phyloP scores from a whole-genome alignment of 345 rosid genomes.

The Punica granatum region DNA sequence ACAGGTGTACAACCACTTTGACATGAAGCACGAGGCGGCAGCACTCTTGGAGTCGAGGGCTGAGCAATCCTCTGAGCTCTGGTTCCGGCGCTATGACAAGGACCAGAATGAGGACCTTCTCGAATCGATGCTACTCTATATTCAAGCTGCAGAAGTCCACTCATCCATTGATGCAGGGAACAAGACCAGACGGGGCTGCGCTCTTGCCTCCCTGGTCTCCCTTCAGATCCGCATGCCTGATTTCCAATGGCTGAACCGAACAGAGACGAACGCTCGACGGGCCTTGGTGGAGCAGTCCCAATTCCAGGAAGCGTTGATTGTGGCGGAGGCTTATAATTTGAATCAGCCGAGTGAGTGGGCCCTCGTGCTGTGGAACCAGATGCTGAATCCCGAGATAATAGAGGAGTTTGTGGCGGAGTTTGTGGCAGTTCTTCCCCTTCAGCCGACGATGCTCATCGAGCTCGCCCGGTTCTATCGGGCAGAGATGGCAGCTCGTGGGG shows the following conservation, averaged over 20 bases:
- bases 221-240: conserved; percentile 98
- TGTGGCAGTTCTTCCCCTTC: conserved; percentile 90
- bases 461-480: conserved; percentile 78
- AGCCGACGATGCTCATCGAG: conserved; percentile 76
- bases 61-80: conserved; percentile 54
- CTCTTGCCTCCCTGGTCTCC: conserved; percentile 88
- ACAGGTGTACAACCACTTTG: conserved; percentile 93
- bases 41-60: conserved; percentile 84
- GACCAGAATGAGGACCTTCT: conserved; percentile 94
- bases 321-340: conserved; percentile 94
- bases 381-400: conserved; percentile 81
- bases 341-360: conserved; percentile 98
- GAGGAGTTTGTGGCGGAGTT: conserved; percentile 93
- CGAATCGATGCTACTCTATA: conserved; percentile 85
- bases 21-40: conserved; percentile 96
- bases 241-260: conserved; percentile 70
- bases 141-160: conserved; percentile 95
- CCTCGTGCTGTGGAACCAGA: conserved; percentile 86
- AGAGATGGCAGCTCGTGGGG: conserved; percentile 90
- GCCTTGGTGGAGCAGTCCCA: conserved; percentile 82
- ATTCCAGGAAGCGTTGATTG: conserved; percentile 91
- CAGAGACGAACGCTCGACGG: conserved; percentile 88
- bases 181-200: conserved; percentile 78
- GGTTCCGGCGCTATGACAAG: conserved; percentile 70
- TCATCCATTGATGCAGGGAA: conserved; percentile 93